Percentiles rank a stretch among this genome's conserved stretches.
Evolutionary conservation across 1,284 basidiomycete species (phyloP).

Genomic region (Leccinum fallax): DNA sequence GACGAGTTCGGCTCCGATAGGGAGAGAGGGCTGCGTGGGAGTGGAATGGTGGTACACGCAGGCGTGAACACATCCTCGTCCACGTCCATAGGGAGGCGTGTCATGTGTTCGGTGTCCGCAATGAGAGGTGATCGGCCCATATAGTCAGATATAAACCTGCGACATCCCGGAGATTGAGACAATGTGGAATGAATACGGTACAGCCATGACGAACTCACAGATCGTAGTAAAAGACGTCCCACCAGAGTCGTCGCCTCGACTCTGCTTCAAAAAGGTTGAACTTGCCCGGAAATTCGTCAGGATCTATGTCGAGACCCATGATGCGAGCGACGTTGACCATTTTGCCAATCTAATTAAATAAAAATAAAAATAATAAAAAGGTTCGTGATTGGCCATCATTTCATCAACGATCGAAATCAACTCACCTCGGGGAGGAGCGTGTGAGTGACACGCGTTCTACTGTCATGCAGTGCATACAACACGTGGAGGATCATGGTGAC

Average conservation of each 20-base stretch:
- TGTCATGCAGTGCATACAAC: conserved; percentile 53
- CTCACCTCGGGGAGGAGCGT: conserved; percentile 34
- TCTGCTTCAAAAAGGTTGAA: conserved; percentile 57
- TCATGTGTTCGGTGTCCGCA: conserved; percentile 37
- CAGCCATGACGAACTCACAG: conserved; percentile 47
- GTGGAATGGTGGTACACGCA: conserved; percentile 46
- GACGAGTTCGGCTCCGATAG: conserved; percentile 31
- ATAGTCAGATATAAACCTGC: conserved; percentile 68
- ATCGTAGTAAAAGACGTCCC: conserved; percentile 74
- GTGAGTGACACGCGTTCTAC: conserved; percentile 46
- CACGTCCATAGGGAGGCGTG: conserved; percentile 42
- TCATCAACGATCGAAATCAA: conserved; percentile 31
- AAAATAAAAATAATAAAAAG: not conserved
- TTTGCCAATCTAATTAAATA: conserved; percentile 55
- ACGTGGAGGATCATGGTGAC: conserved; percentile 55
- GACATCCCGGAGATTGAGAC: conserved; percentile 11
- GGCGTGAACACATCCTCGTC: conserved; percentile 55
- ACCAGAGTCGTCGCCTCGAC: conserved; percentile 65
- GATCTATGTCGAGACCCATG: conserved; percentile 64
- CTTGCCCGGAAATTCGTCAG: conserved; percentile 51
- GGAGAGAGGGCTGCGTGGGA: conserved; percentile 35
- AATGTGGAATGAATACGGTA: conserved; percentile 1
- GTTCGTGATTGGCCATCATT: conserved; percentile 24
- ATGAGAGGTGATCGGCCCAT: conserved; percentile 62
- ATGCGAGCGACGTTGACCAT: conserved; percentile 64